These are phyloP conservation scores for Ilex paraguariensis DNA, from an alignment of 305 asterid species.

Conservation along the genomic window DNA sequence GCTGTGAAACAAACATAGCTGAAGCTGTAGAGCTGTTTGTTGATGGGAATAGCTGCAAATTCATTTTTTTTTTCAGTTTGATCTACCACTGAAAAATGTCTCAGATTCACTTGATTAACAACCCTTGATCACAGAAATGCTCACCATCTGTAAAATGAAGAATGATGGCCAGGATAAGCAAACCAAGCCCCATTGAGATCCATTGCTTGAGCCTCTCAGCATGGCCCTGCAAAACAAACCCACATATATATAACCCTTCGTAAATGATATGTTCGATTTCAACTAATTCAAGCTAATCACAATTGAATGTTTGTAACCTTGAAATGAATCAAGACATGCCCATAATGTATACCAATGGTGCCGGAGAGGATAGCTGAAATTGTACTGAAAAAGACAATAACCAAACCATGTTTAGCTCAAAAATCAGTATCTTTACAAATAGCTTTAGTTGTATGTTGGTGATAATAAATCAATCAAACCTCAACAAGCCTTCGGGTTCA, in stretches of 20 bases:
- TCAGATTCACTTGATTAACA: too few species aligned
- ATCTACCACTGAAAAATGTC: not conserved
- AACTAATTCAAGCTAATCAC: too few species aligned
- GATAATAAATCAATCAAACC: constrained; percentile 25
- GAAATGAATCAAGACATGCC: constrained; percentile 78
- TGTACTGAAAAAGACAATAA: constrained; percentile 34
- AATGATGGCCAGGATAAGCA: constrained; percentile 43
- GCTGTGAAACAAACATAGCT: constrained; percentile 85
- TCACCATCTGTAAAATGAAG: constrained; percentile 83
- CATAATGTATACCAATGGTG: constrained; percentile 78
- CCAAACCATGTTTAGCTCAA: constrained; percentile 8
- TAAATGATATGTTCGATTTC: too few species aligned
- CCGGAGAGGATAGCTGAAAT: constrained; percentile 78
- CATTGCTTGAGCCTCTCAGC: constrained; percentile 80
- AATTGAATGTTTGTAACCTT: constrained; percentile 32
- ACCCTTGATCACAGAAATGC: not conserved
- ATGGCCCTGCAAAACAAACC: constrained; percentile 45
- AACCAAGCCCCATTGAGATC: constrained; percentile 63
- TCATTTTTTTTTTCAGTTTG: not conserved
- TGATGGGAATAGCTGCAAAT: constrained; percentile 66
- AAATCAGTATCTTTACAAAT: constrained; percentile 2
- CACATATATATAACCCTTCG: too few species aligned
- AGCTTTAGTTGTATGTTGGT: too few species aligned
- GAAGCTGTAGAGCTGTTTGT: constrained; percentile 85
- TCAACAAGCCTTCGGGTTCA: constrained; percentile 81